Evolutionary conservation across 495 filamentous ascomycete genomes (phyloP).

Genomic region (Xylaria grammica): DNA sequence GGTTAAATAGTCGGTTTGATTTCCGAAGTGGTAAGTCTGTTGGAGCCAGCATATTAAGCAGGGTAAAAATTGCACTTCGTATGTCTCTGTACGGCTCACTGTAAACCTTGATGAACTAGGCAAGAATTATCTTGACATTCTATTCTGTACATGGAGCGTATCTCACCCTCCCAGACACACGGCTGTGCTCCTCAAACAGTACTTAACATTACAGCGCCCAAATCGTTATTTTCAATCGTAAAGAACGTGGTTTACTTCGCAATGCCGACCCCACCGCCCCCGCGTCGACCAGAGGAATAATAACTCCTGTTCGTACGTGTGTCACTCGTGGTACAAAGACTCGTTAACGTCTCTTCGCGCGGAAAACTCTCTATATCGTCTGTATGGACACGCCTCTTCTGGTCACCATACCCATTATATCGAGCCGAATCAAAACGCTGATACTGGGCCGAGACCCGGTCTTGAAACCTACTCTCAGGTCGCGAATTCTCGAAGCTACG

Average conservation of each 20-base stretch:
- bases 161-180: too few relatives aligned
- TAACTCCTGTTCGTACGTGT: neutral
- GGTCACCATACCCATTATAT: neutral
- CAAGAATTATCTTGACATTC: too few relatives aligned
- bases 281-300: neutral
- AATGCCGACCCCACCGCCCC: neutral
- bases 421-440: neutral
- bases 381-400: neutral
- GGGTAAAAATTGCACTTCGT: too few relatives aligned
- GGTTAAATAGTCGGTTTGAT: too few relatives aligned
- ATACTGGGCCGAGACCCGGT: neutral
- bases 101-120: too few relatives aligned
- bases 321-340: slow-evolving; percentile 10
- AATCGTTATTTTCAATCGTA: neutral
- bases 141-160: too few relatives aligned
- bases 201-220: neutral
- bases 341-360: slow-evolving; percentile 13
- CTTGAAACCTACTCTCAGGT: neutral
- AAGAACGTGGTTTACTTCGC: neutral
- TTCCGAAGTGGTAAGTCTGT: too few relatives aligned
- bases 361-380: neutral
- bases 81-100: too few relatives aligned
- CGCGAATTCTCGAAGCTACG: neutral
- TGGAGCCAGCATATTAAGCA: too few relatives aligned
- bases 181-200: neutral